Evolutionary conservation across 1,284 basidiomycete genomes (phyloP).

Genomic region (Moesziomyces sp.): DNA sequence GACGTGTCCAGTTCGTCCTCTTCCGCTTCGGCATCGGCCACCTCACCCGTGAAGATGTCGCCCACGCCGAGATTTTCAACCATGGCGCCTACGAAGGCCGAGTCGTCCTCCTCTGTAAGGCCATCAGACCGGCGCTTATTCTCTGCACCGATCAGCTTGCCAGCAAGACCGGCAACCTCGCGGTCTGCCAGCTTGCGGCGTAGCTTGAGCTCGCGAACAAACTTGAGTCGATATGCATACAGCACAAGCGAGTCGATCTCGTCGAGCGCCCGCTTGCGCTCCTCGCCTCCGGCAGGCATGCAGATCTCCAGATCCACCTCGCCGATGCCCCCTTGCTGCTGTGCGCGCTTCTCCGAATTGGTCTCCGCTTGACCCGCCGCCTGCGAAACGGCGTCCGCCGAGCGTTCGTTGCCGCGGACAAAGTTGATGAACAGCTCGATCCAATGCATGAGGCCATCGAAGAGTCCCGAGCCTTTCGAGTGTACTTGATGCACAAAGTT

Average conservation of each 20-base stretch:
- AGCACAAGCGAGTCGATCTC: slow-evolving; percentile 64
- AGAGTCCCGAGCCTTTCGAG: slow-evolving; percentile 92
- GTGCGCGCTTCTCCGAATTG: slow-evolving; percentile 2
- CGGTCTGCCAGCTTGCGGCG: slow-evolving; percentile 54
- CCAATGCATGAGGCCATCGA: slow-evolving; percentile 95
- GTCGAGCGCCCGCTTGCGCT: slow-evolving; percentile 50
- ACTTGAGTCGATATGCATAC: slow-evolving; percentile 63
- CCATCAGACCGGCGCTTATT: slow-evolving; percentile 45
- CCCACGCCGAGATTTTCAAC: slow-evolving; percentile 65
- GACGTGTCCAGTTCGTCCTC: slow-evolving; percentile 55
- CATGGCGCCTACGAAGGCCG: slow-evolving; percentile 59
- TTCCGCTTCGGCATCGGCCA: slow-evolving; percentile 61
- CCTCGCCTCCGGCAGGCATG: slow-evolving; percentile 57
- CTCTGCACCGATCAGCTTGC: slow-evolving; percentile 36
- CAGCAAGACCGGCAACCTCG: slow-evolving; percentile 55
- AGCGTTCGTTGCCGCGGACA: slow-evolving; percentile 82
- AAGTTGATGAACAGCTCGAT: slow-evolving; percentile 93
- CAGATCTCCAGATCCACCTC: slow-evolving; percentile 62
- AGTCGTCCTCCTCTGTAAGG: slow-evolving; percentile 49
- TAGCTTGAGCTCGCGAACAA: slow-evolving; percentile 63
- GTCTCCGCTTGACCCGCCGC: slow-evolving; percentile 68
- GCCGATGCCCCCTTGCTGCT: slow-evolving; percentile 51
- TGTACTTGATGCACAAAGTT: slow-evolving; percentile 98
- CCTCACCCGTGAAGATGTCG: slow-evolving; percentile 60
- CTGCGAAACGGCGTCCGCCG: slow-evolving; percentile 69